Evolutionary conservation across 1,284 basidiomycete genomes (phyloP), one percentile per base, ranked within the genome.

Genomic region (Tilletiaria anomala): DNA sequence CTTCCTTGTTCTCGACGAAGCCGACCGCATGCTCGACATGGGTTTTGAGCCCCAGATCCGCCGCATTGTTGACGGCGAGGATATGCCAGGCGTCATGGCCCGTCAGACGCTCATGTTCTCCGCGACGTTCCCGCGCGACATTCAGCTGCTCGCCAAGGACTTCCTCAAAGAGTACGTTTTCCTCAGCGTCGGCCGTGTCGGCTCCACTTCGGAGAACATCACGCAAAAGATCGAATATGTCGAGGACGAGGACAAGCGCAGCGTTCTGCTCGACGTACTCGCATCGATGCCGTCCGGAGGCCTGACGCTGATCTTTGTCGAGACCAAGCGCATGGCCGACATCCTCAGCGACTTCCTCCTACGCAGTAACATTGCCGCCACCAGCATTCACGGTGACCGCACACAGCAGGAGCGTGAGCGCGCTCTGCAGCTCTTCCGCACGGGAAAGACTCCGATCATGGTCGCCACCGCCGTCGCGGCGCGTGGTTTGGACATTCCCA

Each of bases 21-120:
- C 91, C 49, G 93, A 99, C 73, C 84, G 91, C 65, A 99, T 99
- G 91, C 78, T 99, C 61, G 91, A 99, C 75, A 99, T 99, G 91
- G 91, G 91, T 83, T 99, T 99, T 76, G 91, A 99, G 72, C 93
- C 93, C 48, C 91, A 97, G 72, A 99, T 99, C 65, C 79, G 91
- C 53, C 78, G 88, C 39, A 99, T 99, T 67, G 93, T 99, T 22
- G 85, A 96, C 69, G 84, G 84, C 53, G 88, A 91, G 65, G 93
- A 97, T 70, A 99, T 99, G 91, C 88, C 93, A 20, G 83, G 79
- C 42, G 80, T 84, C 18, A 73, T 78, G 42, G 80, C 89, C 21
- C 84, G 93, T 50, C 93, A 97, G 70, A 99, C 93, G 6, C 83
- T 99, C 72, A 97, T 99, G 91, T 99, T 99, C 75, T 88, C 83